A percentile compares a stretch with the other conserved stretches of the same genome.
phyloP scores from a whole-genome alignment of 208 protist species.

The Trypanosoma vivax region DNA sequence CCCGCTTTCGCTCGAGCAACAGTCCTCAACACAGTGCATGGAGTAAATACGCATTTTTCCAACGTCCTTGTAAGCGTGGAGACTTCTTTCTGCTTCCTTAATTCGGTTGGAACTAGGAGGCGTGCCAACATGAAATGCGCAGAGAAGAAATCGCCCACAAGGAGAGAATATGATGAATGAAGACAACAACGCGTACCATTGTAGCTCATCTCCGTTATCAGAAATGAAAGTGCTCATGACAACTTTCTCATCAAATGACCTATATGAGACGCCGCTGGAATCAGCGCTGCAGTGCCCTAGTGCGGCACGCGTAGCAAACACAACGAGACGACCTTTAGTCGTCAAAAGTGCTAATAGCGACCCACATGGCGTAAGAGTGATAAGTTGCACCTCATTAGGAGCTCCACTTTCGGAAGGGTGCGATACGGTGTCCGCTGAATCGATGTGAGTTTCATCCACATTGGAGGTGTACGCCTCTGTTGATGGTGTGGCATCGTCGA shows the following conservation, averaged over 20 bases:
- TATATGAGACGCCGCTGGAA: neutral
- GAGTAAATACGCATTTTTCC: constrained; percentile 64
- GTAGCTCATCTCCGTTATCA: constrained; percentile 21
- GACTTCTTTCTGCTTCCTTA: too few relatives aligned
- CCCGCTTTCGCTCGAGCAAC: neutral
- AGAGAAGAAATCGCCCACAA: constrained; percentile 52
- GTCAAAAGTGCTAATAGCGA: constrained; percentile 61
- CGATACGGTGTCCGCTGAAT: constrained; percentile 32
- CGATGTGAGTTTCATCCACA: constrained; percentile 7
- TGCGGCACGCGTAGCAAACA: constrained; percentile 32
- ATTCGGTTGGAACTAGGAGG: too few relatives aligned
- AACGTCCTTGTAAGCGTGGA: constrained; percentile 6
- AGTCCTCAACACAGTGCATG: constrained; percentile 30
- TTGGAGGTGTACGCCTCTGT: neutral
- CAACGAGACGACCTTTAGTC: constrained; percentile 49
- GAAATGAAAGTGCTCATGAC: constrained; percentile 34
- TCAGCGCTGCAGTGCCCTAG: neutral
- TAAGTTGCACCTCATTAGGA: constrained; percentile 61
- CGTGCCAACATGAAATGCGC: constrained; percentile 61
- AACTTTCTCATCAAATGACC: constrained; percentile 38
- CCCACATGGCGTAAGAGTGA: constrained; percentile 45
- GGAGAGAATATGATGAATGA: constrained; percentile 53
- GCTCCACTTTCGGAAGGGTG: constrained; percentile 36
- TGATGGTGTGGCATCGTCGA: neutral
- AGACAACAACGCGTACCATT: constrained; percentile 56